These are phyloP conservation scores for Fusarium devonianum DNA, from an alignment of 2,329 filamentous ascomycete species.

Conservation along the genomic window DNA sequence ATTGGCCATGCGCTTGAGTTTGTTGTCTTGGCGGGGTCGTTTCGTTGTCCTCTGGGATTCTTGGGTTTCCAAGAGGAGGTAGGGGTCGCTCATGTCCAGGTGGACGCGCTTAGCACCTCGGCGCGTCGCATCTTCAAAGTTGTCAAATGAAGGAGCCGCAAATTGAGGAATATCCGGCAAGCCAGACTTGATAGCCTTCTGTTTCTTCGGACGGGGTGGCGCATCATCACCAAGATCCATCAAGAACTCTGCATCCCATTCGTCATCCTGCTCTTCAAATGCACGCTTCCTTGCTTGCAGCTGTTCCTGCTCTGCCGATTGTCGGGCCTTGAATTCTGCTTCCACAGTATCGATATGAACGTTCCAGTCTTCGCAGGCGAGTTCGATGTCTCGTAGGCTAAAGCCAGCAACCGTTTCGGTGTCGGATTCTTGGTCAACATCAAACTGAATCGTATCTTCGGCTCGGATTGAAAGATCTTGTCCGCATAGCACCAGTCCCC, in stretches of 20 bases:
- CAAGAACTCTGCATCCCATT: constrained; percentile 69
- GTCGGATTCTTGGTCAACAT: constrained; percentile 60
- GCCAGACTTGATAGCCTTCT: constrained; percentile 67
- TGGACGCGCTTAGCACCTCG: constrained; percentile 79
- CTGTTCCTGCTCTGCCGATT: constrained; percentile 44
- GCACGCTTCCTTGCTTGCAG: constrained; percentile 44
- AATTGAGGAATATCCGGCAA: constrained; percentile 66
- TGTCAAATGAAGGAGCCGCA: constrained; percentile 76
- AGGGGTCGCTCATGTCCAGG: constrained; percentile 87
- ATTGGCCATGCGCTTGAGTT: constrained; percentile 71
- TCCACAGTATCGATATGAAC: constrained; percentile 63
- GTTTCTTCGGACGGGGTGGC: constrained; percentile 68
- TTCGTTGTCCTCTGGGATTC: constrained; percentile 70
- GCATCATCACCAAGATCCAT: constrained; percentile 56
- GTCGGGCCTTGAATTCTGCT: constrained; percentile 45
- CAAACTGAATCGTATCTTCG: constrained; percentile 51
- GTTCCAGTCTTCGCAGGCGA: constrained; percentile 89
- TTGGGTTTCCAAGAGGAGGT: constrained; percentile 82
- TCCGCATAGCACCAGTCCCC: constrained; percentile 56
- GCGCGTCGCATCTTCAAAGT: constrained; percentile 77
- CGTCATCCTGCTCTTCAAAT: constrained; percentile 59
- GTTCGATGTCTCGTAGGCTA: constrained; percentile 79
- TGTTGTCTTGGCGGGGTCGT: constrained; percentile 62
- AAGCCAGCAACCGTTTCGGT: constrained; percentile 76
- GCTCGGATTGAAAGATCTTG: constrained; percentile 49